Percentiles rank a stretch among this genome's conserved stretches.
These are phyloP conservation scores for Pestalotiopsis sp. DNA, from an alignment of 2,329 filamentous ascomycete genomes.

Conservation along the genomic window DNA sequence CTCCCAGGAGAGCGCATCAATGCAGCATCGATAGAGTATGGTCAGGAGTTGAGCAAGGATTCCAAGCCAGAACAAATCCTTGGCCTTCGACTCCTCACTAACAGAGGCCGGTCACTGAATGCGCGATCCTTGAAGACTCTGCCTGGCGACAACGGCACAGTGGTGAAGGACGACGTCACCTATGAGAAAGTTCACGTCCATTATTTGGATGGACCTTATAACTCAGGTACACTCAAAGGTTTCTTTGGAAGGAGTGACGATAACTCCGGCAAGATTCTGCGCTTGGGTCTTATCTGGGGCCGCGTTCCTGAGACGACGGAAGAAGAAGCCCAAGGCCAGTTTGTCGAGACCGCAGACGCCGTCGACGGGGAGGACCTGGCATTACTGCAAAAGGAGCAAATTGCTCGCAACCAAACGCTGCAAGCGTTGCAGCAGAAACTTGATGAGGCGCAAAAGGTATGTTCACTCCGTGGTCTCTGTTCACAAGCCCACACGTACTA, in stretches of 20 bases:
- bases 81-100: neutral
- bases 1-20: neutral
- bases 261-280: neutral
- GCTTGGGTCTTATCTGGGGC: conserved; percentile 3
- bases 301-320: neutral
- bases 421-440: neutral
- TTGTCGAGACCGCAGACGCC: neutral
- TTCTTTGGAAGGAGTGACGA: neutral
- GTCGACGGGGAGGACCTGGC: neutral
- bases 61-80: neutral
- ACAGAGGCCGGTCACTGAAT: neutral
- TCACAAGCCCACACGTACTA: neutral
- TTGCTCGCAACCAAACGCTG: neutral
- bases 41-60: neutral
- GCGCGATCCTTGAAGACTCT: neutral
- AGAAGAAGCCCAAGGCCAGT: neutral
- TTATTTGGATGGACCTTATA: neutral
- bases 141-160: neutral
- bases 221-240: neutral
- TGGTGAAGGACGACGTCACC: neutral
- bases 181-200: neutral
- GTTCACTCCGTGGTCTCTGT: neutral
- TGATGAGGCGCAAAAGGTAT: neutral
- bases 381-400: neutral
- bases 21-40: neutral